Conservation (phyloP, 495 filamentous ascomycete species). For the Annulohypoxylon nitens region DNA sequence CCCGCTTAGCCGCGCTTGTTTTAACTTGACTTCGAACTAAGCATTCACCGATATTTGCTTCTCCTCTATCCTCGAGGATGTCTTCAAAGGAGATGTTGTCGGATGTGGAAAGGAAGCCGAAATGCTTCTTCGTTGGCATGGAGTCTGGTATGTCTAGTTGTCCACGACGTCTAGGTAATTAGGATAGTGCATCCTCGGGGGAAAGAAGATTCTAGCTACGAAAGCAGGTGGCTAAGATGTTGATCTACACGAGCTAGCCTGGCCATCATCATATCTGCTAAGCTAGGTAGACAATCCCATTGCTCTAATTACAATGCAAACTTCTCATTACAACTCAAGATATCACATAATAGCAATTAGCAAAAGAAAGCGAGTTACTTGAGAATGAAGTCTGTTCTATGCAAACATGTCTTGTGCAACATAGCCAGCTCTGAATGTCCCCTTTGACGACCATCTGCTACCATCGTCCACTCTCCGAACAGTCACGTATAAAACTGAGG, state of each 20-base stretch:
- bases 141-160: background rate
- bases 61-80: background rate
- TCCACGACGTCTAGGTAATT: background rate
- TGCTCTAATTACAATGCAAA: background rate
- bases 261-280: background rate
- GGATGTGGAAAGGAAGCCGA: background rate
- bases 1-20: background rate
- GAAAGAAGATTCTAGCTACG: background rate
- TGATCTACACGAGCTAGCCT: background rate
- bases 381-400: background rate
- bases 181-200: background rate
- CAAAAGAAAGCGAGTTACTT: background rate
- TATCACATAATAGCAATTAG: background rate
- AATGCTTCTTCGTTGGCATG: background rate
- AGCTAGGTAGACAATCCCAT: conserved; percentile 1
- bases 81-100: background rate
- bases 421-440: background rate
- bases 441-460: background rate
- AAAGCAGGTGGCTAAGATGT: background rate
- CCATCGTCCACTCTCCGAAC: background rate
- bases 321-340: background rate
- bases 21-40: conserved; percentile 2
- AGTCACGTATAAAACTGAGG: background rate
- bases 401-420: background rate
- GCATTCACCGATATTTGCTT: background rate